Evolutionary conservation across 441 rosid genomes (phyloP), one percentile per base, ranked within the genome.

Genomic region (Adansonia rubrostipa): DNA sequence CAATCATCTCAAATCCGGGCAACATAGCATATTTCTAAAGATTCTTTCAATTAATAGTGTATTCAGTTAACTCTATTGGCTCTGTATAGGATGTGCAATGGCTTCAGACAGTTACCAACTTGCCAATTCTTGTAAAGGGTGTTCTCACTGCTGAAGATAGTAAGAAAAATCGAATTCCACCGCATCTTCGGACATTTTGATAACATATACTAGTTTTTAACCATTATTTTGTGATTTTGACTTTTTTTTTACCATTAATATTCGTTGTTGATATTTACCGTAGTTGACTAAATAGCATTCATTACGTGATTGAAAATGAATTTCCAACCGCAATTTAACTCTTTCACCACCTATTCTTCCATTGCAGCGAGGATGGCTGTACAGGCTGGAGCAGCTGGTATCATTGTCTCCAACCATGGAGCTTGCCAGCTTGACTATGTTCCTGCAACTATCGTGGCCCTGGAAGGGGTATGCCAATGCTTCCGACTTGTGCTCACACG

Each of bases 361-460:
- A 33, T 9, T 79, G 84, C 92, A 96, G 97, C 98, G 64, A 88
- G 86, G 83, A 42, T 93, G 57, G 92, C 97, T 9, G 15, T 96
- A 71, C 90, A 94, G 68, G 78, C 60, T 51, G 98, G 99, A 83
- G 97, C 88, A 81, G 93, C 96, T 2, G 98, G 99, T 79, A 94
- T 94, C 60, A 91, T 96, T 42, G 99, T 96, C 61, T 96, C 98
- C 67, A 96, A 96, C 79, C 99, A 96, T 1, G 99, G 99, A 78
- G 99, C 97, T 28, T 96, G 98, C 64, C 99, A 96, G 77, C 98
- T 96, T 6, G 99, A 96, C 82, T 96, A 91, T 22, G 93, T 89
- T 45, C 99, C 99, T 78, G 90, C 98, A 48, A 91, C 99, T 82
- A 93, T 96, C 71, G 73, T 83, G 86, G 99, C 97, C 72, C 83